These are phyloP conservation scores for Ceriops zippeliana DNA, from an alignment of 345 rosid genomes.

Conservation along the genomic window DNA sequence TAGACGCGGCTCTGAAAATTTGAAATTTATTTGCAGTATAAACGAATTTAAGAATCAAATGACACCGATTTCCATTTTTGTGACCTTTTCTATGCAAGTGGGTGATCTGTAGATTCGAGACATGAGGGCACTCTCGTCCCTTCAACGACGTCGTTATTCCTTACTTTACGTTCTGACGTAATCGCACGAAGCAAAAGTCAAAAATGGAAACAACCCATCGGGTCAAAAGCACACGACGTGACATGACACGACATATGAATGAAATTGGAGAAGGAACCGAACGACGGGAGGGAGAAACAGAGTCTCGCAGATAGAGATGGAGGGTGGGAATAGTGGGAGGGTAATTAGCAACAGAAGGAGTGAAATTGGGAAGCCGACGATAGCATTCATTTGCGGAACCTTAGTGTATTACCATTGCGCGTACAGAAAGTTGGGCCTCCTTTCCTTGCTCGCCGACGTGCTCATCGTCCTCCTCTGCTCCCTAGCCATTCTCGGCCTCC, in stretches of 20 bases:
- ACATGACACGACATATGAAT: too few species aligned
- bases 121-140: too few species aligned
- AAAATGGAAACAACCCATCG: too few species aligned
- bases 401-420: slow-evolving; percentile 68
- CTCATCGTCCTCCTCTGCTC: slow-evolving; percentile 95
- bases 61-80: too few species aligned
- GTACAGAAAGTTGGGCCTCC: slow-evolving; percentile 63
- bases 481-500: slow-evolving; percentile 98
- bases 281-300: background rate
- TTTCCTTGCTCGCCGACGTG: slow-evolving; percentile 82
- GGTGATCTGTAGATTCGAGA: too few species aligned
- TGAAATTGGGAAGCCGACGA: slow-evolving; percentile 20
- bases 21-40: too few species aligned
- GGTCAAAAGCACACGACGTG: too few species aligned
- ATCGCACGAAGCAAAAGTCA: too few species aligned
- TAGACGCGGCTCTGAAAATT: too few species aligned
- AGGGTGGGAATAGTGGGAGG: background rate
- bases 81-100: too few species aligned
- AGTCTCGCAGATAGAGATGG: background rate
- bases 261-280: background rate
- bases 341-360: background rate
- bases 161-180: too few species aligned
- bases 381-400: background rate
- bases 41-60: too few species aligned
- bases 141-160: background rate